Evolutionary conservation across 257 asterid species (phyloP), one percentile per base, ranked within the genome.

Genomic region (Schizonepeta tenuifolia): DNA sequence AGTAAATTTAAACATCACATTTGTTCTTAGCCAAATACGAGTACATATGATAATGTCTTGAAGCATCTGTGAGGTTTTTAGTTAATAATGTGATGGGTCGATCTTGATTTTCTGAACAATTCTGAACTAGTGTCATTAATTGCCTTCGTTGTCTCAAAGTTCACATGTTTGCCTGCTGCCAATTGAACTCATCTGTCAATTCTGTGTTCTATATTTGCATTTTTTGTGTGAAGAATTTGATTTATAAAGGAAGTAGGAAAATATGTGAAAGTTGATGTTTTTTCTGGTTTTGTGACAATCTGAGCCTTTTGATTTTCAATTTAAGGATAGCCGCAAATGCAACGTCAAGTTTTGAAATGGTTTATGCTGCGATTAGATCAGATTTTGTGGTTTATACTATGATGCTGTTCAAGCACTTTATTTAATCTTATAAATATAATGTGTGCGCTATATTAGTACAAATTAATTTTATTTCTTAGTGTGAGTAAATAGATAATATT

Each of bases 21-120:
- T 1, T 28, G 65, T 55, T 53, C 22, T 46, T 22, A 6, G 67
- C 46, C 40, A 40, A 54, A 21, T 28, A 35, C 9, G 41, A 50
- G 70, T 73, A 38, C 65, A 59, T 51, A 71, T 51, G 62, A 56
- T 59, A 24, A 1, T 38, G 58, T 58, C n/a, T 51, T 54, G 38
- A 53, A 64, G 24, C 56, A 10, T 63, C 41, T 40, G 47, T 21
- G 28, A 9, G 15, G 49, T 40, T 70, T 24, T 51, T 28, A 31
- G 18, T n/a, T 17, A 51, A 51, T 26, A n/a, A 49, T 7, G 9
- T 8, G 57, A 51, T 51, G 10, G 22, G 22, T n/a, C 9, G 54
- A 47, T 47, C 18, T 47, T n/a, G 9, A 15, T 46, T 47, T 7
- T 3, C 9, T n/a, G 54, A 38, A 7, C 43, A 9, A 47, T 47